Conservation (phyloP, 2,329 filamentous ascomycete species). For the Eutypa lata region DNA sequence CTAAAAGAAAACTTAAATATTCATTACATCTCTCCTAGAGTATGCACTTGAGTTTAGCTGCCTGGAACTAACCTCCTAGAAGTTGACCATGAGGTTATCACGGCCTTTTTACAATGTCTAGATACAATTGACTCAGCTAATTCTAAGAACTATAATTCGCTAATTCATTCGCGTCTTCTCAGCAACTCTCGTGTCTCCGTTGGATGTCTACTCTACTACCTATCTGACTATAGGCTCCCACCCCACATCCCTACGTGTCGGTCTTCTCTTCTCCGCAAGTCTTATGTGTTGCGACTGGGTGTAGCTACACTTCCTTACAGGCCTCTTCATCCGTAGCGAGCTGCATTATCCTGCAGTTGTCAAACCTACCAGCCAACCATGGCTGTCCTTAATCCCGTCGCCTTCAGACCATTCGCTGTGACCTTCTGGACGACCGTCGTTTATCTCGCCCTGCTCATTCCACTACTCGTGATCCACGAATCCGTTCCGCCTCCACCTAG, state of each 20-base stretch:
- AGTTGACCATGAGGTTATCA: not conserved
- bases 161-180: not conserved
- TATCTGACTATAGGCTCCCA: not conserved
- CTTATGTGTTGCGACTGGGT: not conserved
- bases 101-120: not conserved
- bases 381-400: slow-evolving; percentile 53
- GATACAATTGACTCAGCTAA: not conserved
- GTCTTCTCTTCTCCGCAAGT: not conserved
- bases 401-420: slow-evolving; percentile 78
- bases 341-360: not conserved
- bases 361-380: slow-evolving; percentile 15
- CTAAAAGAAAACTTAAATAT: too few relatives aligned
- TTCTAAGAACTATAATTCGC: not conserved
- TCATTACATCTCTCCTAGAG: too few relatives aligned
- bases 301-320: slow-evolving; percentile 6
- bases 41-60: too few relatives aligned
- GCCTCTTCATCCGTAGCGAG: not conserved
- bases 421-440: slow-evolving; percentile 73
- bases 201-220: not conserved
- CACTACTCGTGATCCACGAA: slow-evolving; percentile 71
- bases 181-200: too few relatives aligned
- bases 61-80: too few relatives aligned
- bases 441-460: slow-evolving; percentile 75
- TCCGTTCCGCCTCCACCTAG: slow-evolving; percentile 66
- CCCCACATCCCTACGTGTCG: not conserved